Percentiles rank a stretch among this genome's conserved stretches.
phyloP scores from a whole-genome alignment of 164 flowering plant species.

The Stephania japonica region DNA sequence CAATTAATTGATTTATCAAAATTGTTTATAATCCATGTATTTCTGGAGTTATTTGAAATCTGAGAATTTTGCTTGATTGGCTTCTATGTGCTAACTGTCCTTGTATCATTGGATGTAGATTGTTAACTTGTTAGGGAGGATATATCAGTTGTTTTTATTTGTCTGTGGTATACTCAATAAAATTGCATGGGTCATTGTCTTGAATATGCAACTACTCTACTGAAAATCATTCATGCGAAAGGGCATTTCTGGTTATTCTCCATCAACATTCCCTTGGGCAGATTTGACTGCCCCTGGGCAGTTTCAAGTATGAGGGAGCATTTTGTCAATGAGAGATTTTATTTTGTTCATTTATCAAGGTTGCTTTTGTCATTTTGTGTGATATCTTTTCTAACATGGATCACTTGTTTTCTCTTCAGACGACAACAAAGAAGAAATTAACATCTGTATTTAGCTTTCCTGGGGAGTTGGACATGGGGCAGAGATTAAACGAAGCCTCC shows the following conservation, averaged over 20 bases:
- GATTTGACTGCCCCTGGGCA: no score
- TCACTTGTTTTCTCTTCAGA: constrained; percentile 40
- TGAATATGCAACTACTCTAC: neutral
- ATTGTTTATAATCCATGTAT: no score
- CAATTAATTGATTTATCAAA: no score
- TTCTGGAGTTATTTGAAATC: no score
- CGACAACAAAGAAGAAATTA: constrained; percentile 85
- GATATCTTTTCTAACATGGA: neutral
- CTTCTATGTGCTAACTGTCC: no score
- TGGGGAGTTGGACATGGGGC: constrained; percentile 60
- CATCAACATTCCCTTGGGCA: neutral
- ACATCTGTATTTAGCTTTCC: constrained; percentile 79
- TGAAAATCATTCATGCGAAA: neutral
- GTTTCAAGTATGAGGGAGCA: neutral
- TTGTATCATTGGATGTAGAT: neutral
- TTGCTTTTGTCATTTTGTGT: no score
- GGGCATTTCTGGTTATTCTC: neutral
- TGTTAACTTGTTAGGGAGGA: neutral
- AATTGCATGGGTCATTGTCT: neutral
- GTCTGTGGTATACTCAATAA: neutral
- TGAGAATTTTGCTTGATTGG: no score
- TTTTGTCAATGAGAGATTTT: neutral
- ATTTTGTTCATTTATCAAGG: neutral
- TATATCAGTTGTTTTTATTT: neutral
- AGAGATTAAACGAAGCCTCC: constrained; percentile 51